A percentile compares a stretch with the other conserved stretches of the same genome.
Conservation (phyloP, 495 filamentous ascomycete genomes). For the Schizothecium vesticola region DNA sequence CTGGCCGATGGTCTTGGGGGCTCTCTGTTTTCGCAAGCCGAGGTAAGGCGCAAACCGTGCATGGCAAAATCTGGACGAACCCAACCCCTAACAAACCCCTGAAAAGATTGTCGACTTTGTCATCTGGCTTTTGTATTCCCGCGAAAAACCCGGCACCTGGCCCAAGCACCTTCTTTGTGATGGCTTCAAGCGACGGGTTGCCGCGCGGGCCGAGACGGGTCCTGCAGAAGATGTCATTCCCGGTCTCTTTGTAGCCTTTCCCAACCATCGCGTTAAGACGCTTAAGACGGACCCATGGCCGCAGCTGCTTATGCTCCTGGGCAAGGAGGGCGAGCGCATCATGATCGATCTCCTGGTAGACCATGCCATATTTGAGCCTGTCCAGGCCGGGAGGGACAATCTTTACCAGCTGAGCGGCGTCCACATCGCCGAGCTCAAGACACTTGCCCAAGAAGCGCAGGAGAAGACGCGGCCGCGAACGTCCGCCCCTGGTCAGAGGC, state of each 20-base stretch:
- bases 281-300: constrained; percentile 72
- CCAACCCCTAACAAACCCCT: background rate
- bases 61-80: background rate
- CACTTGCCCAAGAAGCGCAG: constrained; percentile 11
- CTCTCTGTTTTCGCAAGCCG: constrained; percentile 48
- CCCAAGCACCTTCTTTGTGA: constrained; percentile 72
- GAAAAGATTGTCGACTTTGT: constrained; percentile 77
- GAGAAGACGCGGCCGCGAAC: constrained; percentile 10
- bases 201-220: constrained; percentile 8
- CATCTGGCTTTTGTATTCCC: constrained; percentile 68
- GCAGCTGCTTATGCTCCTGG: constrained; percentile 63
- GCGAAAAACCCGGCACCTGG: constrained; percentile 42
- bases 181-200: constrained; percentile 54
- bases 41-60: constrained; percentile 42
- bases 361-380: constrained; percentile 67
- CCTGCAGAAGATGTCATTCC: constrained; percentile 27
- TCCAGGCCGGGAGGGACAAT: constrained; percentile 54
- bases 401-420: constrained; percentile 76
- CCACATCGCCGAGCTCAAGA: constrained; percentile 35
- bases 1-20: constrained; percentile 42
- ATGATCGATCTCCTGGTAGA: constrained; percentile 77
- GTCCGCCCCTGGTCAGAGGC: constrained; percentile 9
- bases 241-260: constrained; percentile 50
- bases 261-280: constrained; percentile 63
- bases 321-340: constrained; percentile 69